These are phyloP conservation scores for Plasmodium coatneyi DNA, from an alignment of 169 alveolate genomes.

Conservation along the genomic window DNA sequence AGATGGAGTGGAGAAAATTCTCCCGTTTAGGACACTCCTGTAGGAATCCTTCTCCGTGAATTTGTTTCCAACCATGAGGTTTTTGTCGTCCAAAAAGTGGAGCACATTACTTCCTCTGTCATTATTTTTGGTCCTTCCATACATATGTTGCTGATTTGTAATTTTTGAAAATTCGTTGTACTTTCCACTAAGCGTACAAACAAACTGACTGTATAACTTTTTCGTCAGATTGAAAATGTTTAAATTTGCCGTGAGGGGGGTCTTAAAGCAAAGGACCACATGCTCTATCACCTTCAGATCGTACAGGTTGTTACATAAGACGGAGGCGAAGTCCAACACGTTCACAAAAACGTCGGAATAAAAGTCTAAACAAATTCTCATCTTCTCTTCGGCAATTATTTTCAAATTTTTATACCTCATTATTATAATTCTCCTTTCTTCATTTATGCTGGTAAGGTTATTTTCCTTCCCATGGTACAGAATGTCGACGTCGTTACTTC, in stretches of 20 bases:
- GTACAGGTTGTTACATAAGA: slow-evolving; percentile 59
- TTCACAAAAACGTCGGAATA: slow-evolving; percentile 70
- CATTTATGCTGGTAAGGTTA: slow-evolving; percentile 30
- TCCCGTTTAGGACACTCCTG: background rate
- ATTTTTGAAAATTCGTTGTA: slow-evolving; percentile 50
- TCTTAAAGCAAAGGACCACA: slow-evolving; percentile 66
- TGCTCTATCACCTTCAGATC: slow-evolving; percentile 54
- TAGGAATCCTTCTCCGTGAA: background rate
- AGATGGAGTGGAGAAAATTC: background rate
- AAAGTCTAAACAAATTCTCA: slow-evolving; percentile 68
- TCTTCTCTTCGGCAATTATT: slow-evolving; percentile 62
- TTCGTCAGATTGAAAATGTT: slow-evolving; percentile 57
- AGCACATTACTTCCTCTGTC: background rate
- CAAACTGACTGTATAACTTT: slow-evolving; percentile 49
- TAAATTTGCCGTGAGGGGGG: slow-evolving; percentile 70
- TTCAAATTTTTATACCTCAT: slow-evolving; percentile 62
- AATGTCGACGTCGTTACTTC: background rate
- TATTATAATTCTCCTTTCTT: slow-evolving; percentile 51
- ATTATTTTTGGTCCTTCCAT: background rate
- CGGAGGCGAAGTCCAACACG: slow-evolving; percentile 71
- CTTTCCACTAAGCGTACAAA: slow-evolving; percentile 9
- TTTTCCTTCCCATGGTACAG: slow-evolving; percentile 3
- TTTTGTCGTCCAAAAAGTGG: background rate
- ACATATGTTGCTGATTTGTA: slow-evolving; percentile 23
- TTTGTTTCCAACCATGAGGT: background rate